These are phyloP conservation scores for Candida golubevii DNA, from an alignment of 805 yeast genomes.

Conservation along the genomic window DNA sequence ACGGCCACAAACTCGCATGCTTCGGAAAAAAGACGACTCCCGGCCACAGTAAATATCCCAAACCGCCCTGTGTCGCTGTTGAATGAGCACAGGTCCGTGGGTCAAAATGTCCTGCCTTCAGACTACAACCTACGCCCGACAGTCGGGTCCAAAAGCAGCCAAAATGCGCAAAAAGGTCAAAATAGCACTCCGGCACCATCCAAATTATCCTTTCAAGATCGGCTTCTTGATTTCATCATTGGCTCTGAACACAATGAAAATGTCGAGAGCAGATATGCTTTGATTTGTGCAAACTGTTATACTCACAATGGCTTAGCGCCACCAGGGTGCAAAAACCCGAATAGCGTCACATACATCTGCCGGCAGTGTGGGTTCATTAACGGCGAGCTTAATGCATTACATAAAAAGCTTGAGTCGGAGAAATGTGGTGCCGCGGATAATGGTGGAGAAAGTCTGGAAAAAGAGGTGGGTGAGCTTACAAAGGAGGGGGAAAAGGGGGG, in stretches of 20 bases:
- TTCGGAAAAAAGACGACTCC: neutral
- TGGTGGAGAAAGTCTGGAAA: too few species aligned
- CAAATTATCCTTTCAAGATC: slow-evolving; percentile 28
- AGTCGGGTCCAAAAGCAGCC: too few species aligned
- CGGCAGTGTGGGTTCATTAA: slow-evolving; percentile 55
- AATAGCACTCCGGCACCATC: neutral
- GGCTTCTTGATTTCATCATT: slow-evolving; percentile 34
- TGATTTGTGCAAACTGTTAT: slow-evolving; percentile 63
- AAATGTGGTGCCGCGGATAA: too few species aligned
- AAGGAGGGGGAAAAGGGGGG: too few species aligned
- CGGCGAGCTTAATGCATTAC: slow-evolving; percentile 18
- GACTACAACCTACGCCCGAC: too few species aligned
- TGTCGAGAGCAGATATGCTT: slow-evolving; percentile 58
- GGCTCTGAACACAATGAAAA: slow-evolving; percentile 63
- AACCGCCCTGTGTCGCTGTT: neutral
- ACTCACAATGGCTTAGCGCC: slow-evolving; percentile 81
- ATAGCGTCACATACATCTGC: slow-evolving; percentile 52
- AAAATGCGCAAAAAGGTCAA: neutral
- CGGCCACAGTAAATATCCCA: slow-evolving; percentile 4
- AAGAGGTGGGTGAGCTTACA: too few species aligned
- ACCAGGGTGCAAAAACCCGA: slow-evolving; percentile 52
- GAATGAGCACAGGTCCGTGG: neutral
- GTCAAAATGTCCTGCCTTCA: neutral
- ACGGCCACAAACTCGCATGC: neutral
- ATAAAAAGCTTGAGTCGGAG: neutral